phyloP scores from a whole-genome alignment of 2,329 filamentous ascomycete species.

The Epichloe hybrida region DNA sequence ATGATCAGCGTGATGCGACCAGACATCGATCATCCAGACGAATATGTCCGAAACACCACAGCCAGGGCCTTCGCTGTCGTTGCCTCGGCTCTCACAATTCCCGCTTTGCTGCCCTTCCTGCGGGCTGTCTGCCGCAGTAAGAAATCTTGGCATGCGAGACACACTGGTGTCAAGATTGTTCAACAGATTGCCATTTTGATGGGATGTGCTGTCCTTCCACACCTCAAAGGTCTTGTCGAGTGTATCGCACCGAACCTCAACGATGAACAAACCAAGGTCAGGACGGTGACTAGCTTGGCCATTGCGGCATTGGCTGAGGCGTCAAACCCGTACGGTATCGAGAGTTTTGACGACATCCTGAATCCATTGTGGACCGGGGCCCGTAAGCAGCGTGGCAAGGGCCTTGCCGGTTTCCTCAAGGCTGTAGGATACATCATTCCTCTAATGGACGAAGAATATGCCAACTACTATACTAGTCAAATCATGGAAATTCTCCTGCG shows the following conservation, averaged over 20 bases:
- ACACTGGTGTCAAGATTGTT: slow-evolving; percentile 97
- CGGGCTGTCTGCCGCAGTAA: slow-evolving; percentile 94
- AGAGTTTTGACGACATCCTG: slow-evolving; percentile 95
- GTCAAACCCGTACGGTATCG: slow-evolving; percentile 95
- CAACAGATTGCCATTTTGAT: slow-evolving; percentile 98
- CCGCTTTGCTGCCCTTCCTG: slow-evolving; percentile 85
- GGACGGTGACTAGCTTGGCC: slow-evolving; percentile 88
- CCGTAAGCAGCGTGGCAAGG: slow-evolving; percentile 91
- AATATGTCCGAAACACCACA: slow-evolving; percentile 96
- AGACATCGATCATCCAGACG: slow-evolving; percentile 95
- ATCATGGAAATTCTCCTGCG: slow-evolving; percentile 97
- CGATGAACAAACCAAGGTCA: slow-evolving; percentile 94
- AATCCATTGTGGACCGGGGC: slow-evolving; percentile 96
- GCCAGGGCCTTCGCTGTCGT: slow-evolving; percentile 95
- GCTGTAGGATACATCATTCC: slow-evolving; percentile 97
- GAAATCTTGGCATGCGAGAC: slow-evolving; percentile 96
- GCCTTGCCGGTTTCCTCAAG: slow-evolving; percentile 89
- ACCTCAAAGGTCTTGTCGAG: slow-evolving; percentile 90
- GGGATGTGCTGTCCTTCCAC: slow-evolving; percentile 91
- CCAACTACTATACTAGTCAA: slow-evolving; percentile 96
- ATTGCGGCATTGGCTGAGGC: slow-evolving; percentile 93
- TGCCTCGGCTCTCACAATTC: slow-evolving; percentile 89
- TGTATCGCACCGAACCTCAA: slow-evolving; percentile 93
- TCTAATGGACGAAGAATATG: slow-evolving; percentile 98
- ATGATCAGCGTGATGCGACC: slow-evolving; percentile 99